Percentiles rank a stretch among this genome's conserved stretches.
Conservation (phyloP, 2,329 filamentous ascomycete species). For the Didymella pomorum region DNA sequence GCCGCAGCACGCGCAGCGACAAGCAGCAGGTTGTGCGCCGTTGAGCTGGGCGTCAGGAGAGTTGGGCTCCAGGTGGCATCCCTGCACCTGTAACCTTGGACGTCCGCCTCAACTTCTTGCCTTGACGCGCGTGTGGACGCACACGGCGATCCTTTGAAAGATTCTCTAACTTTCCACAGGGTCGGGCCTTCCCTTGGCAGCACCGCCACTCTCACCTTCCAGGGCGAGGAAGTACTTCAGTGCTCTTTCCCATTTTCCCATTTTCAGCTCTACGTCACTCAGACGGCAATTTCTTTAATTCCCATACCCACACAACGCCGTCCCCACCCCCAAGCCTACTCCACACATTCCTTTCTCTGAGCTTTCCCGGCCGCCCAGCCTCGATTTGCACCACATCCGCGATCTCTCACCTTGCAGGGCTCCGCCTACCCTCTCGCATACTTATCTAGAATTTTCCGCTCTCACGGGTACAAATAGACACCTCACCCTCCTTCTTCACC, state of each 20-base stretch:
- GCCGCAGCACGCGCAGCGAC: conserved; percentile 19
- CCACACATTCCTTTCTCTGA: conserved; percentile 31
- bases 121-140: conserved; percentile 9
- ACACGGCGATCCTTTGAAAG: conserved; percentile 2
- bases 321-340: conserved; percentile 25
- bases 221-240: neutral
- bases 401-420: conserved; percentile 29
- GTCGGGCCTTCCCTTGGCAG: conserved; percentile 11
- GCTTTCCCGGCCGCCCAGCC: conserved; percentile 26
- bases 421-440: conserved; percentile 16
- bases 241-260: neutral
- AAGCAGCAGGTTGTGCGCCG: conserved; percentile 8
- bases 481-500: conserved; percentile 27
- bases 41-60: conserved; percentile 24
- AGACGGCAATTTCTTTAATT: conserved; percentile 32
- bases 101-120: conserved; percentile 19
- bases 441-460: conserved; percentile 27
- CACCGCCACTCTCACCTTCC: conserved; percentile 17
- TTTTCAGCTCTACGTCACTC: conserved; percentile 24
- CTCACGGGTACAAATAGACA: conserved; percentile 31
- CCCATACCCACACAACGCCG: conserved; percentile 25
- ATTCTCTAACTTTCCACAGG: conserved; percentile 16
- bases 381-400: conserved; percentile 37
- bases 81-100: conserved; percentile 15
- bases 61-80: conserved; percentile 24